A percentile compares a stretch with the other conserved stretches of the same genome.
These are phyloP conservation scores for Tylopilus sp. DNA, from an alignment of 1,284 basidiomycete species.

Conservation along the genomic window DNA sequence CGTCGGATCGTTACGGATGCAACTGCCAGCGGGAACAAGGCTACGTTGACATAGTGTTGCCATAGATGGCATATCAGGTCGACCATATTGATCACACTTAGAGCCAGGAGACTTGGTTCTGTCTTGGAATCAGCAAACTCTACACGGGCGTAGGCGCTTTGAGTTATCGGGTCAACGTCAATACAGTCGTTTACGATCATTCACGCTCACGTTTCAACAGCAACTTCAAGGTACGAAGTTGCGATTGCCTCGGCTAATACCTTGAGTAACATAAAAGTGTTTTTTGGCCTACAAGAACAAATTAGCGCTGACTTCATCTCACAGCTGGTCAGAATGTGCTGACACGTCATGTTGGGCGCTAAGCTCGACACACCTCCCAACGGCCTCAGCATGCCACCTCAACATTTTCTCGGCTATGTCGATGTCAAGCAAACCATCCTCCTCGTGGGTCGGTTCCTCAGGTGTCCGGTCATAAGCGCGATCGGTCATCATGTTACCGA, in stretches of 20 bases:
- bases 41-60: conserved; percentile 95
- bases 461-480: conserved; percentile 48
- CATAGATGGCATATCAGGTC: conserved; percentile 93
- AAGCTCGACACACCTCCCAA: conserved; percentile 88
- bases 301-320: conserved; percentile 1
- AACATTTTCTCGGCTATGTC: conserved; percentile 85
- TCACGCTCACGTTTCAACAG: conserved; percentile 78
- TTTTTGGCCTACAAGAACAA: conserved; percentile 69
- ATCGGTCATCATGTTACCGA: conserved; percentile 69
- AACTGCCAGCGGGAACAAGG: conserved; percentile 84
- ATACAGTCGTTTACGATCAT: not conserved
- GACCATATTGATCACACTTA: conserved; percentile 69
- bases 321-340: conserved; percentile 32
- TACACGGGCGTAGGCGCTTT: conserved; percentile 68
- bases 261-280: conserved; percentile 81
- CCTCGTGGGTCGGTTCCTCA: conserved; percentile 72
- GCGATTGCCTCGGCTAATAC: conserved; percentile 89
- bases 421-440: conserved; percentile 77
- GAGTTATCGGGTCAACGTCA: conserved; percentile 9
- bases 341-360: conserved; percentile 79
- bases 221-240: conserved; percentile 84
- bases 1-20: conserved; percentile 84
- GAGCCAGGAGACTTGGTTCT: conserved; percentile 76
- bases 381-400: conserved; percentile 94
- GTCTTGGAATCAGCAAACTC: conserved; percentile 71